Conservation (phyloP, 306 rosid species). For the Albizia julibrissin region DNA sequence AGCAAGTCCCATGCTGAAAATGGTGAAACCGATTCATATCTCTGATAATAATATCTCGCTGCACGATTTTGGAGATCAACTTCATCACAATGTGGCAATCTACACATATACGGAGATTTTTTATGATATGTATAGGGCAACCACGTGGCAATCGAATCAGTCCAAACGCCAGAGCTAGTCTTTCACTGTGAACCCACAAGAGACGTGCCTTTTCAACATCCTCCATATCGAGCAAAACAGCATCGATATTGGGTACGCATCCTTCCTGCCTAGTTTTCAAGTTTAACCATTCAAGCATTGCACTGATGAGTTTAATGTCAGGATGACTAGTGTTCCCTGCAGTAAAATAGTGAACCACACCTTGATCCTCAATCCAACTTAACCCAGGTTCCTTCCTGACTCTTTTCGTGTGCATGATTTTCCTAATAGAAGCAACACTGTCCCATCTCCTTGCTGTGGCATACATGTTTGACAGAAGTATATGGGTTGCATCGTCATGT, state of each 20-base stretch:
- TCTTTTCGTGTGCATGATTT: background rate
- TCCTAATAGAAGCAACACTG: background rate
- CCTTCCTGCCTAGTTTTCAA: background rate
- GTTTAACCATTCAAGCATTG: slow-evolving; percentile 4
- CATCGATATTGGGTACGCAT: background rate
- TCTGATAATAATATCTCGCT: background rate
- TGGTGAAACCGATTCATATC: slow-evolving; percentile 1
- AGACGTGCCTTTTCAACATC: background rate
- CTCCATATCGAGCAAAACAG: background rate
- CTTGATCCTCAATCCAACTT: slow-evolving; percentile 4
- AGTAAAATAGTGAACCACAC: background rate
- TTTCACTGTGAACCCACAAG: slow-evolving; percentile 1
- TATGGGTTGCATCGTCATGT: background rate
- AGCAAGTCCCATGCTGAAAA: background rate
- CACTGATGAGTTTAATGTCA: background rate
- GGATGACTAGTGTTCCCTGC: background rate
- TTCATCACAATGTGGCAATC: background rate
- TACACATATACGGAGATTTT: slow-evolving; percentile 3
- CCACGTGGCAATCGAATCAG: background rate
- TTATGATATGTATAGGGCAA: background rate
- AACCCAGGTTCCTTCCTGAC: slow-evolving; percentile 2
- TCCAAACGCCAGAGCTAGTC: background rate
- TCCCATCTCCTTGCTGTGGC: background rate
- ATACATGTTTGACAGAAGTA: background rate
- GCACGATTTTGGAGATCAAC: background rate